These are phyloP conservation scores for Stemphylium vesicarium DNA, from an alignment of 2,329 filamentous ascomycete species.

Conservation along the genomic window DNA sequence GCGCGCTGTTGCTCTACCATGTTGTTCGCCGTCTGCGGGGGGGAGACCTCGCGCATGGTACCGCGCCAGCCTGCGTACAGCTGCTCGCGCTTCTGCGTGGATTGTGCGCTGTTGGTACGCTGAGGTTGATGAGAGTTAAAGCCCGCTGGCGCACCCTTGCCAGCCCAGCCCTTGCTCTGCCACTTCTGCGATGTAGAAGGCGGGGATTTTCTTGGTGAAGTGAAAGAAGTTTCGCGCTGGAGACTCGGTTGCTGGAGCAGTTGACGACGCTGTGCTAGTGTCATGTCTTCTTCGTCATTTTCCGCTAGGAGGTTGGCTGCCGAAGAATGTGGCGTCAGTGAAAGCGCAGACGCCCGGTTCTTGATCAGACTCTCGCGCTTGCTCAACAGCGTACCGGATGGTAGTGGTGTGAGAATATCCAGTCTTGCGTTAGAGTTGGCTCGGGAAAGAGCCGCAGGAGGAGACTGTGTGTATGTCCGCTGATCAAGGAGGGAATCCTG, in stretches of 20 bases:
- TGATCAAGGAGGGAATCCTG: conserved; percentile 27
- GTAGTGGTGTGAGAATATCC: conserved; percentile 35
- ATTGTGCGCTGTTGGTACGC: conserved; percentile 32
- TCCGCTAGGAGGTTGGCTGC: conserved; percentile 33
- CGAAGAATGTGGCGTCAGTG: conserved; percentile 43
- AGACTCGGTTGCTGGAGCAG: conserved; percentile 42
- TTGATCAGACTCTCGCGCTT: conserved; percentile 61
- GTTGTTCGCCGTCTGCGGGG: conserved; percentile 24
- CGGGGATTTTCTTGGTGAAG: no score
- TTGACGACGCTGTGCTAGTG: conserved; percentile 68
- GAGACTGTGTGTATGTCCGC: conserved; percentile 23
- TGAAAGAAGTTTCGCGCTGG: no score
- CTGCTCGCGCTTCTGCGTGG: conserved; percentile 41
- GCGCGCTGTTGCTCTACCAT: conserved; percentile 47
- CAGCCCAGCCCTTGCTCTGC: conserved; percentile 37
- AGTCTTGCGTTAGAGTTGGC: conserved; percentile 24
- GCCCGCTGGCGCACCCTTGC: conserved; percentile 29
- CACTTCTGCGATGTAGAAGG: conserved; percentile 36
- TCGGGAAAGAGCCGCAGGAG: conserved; percentile 32
- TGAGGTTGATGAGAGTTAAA: conserved; percentile 50
- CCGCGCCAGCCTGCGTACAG: conserved; percentile 47
- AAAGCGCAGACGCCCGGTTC: conserved; percentile 47
- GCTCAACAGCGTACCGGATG: conserved; percentile 58
- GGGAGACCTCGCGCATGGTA: conserved; percentile 36
- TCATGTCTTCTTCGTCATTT: conserved; percentile 64